Evolutionary conservation across 2,329 filamentous ascomycete genomes (phyloP).

Genomic region (Aspergillus puulaauensis): DNA sequence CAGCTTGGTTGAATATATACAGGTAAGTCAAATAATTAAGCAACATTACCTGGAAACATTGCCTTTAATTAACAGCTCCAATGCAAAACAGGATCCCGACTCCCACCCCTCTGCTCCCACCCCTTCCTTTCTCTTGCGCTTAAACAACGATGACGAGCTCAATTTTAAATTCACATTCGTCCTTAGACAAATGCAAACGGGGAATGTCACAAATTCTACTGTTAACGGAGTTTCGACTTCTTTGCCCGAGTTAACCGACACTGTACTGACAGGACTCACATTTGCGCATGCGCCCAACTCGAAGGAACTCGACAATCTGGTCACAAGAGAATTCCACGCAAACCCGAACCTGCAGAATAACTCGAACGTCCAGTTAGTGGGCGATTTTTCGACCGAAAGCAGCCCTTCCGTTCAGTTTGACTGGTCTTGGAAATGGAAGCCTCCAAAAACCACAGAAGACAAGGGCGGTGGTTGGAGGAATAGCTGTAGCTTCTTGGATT

Average conservation of each 20-base stretch:
- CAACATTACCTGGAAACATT: not conserved
- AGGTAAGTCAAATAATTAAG: constrained; percentile 56
- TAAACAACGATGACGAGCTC: constrained; percentile 88
- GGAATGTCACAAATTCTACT: constrained; percentile 51
- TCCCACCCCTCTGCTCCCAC: constrained; percentile 41
- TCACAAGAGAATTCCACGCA: constrained; percentile 93
- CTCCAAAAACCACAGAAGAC: constrained; percentile 78
- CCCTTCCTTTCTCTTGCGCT: constrained; percentile 79
- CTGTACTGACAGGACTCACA: constrained; percentile 81
- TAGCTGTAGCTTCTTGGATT: constrained; percentile 95
- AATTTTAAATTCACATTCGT: constrained; percentile 91
- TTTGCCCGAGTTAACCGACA: constrained; percentile 59
- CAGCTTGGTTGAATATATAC: constrained; percentile 81
- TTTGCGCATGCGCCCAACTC: constrained; percentile 85
- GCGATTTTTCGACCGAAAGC: constrained; percentile 84
- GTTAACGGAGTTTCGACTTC: constrained; percentile 53
- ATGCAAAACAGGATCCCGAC: constrained; percentile 70
- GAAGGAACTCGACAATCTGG: constrained; percentile 86
- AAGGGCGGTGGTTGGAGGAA: constrained; percentile 91
- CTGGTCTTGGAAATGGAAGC: constrained; percentile 97
- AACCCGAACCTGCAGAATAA: constrained; percentile 98
- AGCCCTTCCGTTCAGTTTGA: constrained; percentile 81
- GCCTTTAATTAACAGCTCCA: constrained; percentile 21
- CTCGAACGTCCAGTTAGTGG: constrained; percentile 91
- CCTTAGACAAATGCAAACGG: constrained; percentile 57